Conservation (phyloP, 1,284 basidiomycete genomes). For the Cutaneotrichosporon sp. region DNA sequence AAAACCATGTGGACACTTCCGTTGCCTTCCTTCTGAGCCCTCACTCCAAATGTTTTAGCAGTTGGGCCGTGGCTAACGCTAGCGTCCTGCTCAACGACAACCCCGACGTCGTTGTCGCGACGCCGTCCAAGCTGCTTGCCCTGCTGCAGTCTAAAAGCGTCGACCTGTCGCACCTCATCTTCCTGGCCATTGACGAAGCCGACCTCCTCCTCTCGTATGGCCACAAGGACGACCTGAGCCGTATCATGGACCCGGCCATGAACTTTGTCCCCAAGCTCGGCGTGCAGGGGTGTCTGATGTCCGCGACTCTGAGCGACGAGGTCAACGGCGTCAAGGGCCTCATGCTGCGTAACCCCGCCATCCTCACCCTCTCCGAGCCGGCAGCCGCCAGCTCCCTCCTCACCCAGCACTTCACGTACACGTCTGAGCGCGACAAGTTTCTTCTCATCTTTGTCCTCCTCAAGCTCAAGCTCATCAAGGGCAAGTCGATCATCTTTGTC, state of each 20-base stretch:
- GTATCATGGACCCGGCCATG: conserved; percentile 61
- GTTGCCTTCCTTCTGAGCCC: conserved; percentile 49
- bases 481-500: conserved; percentile 95
- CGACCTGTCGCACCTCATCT: conserved; percentile 57
- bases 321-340: conserved; percentile 86
- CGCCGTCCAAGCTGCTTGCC: conserved; percentile 75
- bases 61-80: not conserved
- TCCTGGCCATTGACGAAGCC: conserved; percentile 94
- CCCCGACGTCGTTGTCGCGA: conserved; percentile 88
- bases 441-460: conserved; percentile 89
- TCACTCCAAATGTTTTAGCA: not conserved
- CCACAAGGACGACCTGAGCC: conserved; percentile 83
- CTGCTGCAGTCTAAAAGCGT: conserved; percentile 72
- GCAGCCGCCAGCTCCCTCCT: conserved; percentile 61
- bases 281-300: conserved; percentile 94
- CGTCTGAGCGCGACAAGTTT: conserved; percentile 92
- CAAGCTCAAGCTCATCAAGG: conserved; percentile 88
- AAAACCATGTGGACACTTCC: conserved; percentile 47
- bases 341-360: conserved; percentile 74
- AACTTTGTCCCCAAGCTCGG: conserved; percentile 70
- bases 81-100: conserved; percentile 75
- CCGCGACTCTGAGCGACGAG: conserved; percentile 95
- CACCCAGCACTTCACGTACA: conserved; percentile 76
- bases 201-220: conserved; percentile 97
- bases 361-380: conserved; percentile 81